A percentile compares a stretch with the other conserved stretches of the same genome.
Evolutionary conservation across 2,329 filamentous ascomycete genomes (phyloP).

Genomic region (Tolypocladium cylindrosporum): DNA sequence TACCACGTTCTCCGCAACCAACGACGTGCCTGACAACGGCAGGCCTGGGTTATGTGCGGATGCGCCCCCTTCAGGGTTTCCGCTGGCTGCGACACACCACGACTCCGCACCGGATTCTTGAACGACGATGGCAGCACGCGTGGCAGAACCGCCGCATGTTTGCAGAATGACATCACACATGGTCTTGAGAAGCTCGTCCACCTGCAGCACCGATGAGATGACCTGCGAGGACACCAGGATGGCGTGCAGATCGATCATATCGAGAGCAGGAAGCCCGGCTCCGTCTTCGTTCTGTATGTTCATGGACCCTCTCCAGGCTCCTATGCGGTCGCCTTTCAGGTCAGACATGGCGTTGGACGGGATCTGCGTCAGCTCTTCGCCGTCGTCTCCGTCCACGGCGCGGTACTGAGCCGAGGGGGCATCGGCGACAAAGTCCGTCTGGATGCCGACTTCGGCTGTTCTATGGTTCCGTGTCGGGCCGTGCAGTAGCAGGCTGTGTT

Average conservation of each 20-base stretch:
- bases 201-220: constrained; percentile 66
- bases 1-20: constrained; percentile 68
- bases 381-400: constrained; percentile 33
- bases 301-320: constrained; percentile 54
- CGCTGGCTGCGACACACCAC: constrained; percentile 67
- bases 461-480: constrained; percentile 49
- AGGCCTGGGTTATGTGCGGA: constrained; percentile 56
- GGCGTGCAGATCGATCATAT: constrained; percentile 74
- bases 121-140: constrained; percentile 63
- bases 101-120: constrained; percentile 52
- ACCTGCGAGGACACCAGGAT: constrained; percentile 73
- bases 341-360: constrained; percentile 36
- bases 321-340: constrained; percentile 47
- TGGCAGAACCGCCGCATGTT: constrained; percentile 61
- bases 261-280: constrained; percentile 59
- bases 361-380: constrained; percentile 29
- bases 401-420: constrained; percentile 41
- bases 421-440: constrained; percentile 61
- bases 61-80: constrained; percentile 59
- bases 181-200: constrained; percentile 66
- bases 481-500: constrained; percentile 57
- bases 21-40: constrained; percentile 52
- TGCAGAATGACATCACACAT: constrained; percentile 76
- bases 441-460: constrained; percentile 53
- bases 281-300: constrained; percentile 43